Conservation (phyloP, 805 yeast species). For the Blastobotrys muscicola region DNA sequence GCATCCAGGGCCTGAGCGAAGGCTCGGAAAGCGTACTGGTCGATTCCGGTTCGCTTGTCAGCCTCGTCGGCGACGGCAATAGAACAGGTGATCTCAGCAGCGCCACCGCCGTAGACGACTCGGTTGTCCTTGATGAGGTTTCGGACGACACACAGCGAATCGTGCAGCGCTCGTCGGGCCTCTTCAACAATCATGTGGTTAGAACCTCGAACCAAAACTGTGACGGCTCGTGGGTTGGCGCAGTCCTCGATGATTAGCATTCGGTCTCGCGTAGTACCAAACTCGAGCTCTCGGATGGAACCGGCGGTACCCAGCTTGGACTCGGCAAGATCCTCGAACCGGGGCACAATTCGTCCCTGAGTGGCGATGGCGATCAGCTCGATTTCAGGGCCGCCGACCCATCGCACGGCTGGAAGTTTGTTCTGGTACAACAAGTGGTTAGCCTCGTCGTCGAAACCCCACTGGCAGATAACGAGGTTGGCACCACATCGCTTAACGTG, state of each 20-base stretch:
- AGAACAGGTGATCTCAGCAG: slow-evolving; percentile 92
- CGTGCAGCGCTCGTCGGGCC: slow-evolving; percentile 92
- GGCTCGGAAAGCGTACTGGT: slow-evolving; percentile 96
- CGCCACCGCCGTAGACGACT: slow-evolving; percentile 99
- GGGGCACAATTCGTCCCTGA: slow-evolving; percentile 91
- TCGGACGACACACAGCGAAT: slow-evolving; percentile 94
- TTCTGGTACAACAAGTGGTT: slow-evolving; percentile 84
- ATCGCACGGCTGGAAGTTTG: slow-evolving; percentile 89
- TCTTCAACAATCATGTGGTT: slow-evolving; percentile 98
- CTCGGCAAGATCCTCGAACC: slow-evolving; percentile 81
- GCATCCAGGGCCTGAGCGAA: slow-evolving; percentile 85
- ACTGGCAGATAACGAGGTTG: slow-evolving; percentile 92
- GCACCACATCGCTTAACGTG: slow-evolving; percentile 86
- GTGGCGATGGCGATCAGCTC: slow-evolving; percentile 97
- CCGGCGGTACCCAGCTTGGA: slow-evolving; percentile 88
- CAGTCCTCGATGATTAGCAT: slow-evolving; percentile 93
- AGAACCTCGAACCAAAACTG: slow-evolving; percentile 90
- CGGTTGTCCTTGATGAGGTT: slow-evolving; percentile 85
- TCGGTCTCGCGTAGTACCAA: slow-evolving; percentile 93
- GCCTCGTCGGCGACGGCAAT: slow-evolving; percentile 86
- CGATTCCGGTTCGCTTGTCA: slow-evolving; percentile 87
- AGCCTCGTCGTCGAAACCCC: slow-evolving; percentile 99
- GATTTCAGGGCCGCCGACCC: slow-evolving; percentile 98
- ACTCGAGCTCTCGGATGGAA: slow-evolving; percentile 72
- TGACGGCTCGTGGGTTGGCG: slow-evolving; percentile 78